These are phyloP conservation scores for Geosiphon pyriformis DNA, from an alignment of 192 early-diverging fungal genomes.

Conservation along the genomic window DNA sequence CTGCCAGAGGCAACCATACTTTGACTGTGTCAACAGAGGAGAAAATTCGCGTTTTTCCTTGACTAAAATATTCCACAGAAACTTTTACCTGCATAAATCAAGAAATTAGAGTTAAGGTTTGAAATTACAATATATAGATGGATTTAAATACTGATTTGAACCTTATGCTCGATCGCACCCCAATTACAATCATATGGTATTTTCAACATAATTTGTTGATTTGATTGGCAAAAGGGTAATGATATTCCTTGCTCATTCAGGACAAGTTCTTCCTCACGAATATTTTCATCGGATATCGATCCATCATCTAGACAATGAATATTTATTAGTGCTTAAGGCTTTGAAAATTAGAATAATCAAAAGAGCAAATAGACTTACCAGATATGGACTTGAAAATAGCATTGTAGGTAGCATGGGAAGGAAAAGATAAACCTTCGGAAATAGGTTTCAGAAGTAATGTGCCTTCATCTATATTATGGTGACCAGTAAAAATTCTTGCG, in stretches of 20 bases:
- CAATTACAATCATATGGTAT: conserved; percentile 42
- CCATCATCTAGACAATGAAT: conserved; percentile 9
- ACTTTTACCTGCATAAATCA: conserved; percentile 39
- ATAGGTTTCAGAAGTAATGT: conserved; percentile 30
- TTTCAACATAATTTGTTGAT: conserved; percentile 38
- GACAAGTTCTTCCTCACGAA: conserved; percentile 29
- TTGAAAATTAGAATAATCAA: conserved; percentile 13
- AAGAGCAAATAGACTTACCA: conserved; percentile 7
- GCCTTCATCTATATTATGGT: conserved; percentile 19
- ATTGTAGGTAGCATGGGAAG: conserved; percentile 13
- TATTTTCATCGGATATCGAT: conserved; percentile 4
- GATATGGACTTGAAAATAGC: conserved; percentile 20
- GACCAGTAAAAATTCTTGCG: conserved; percentile 28
- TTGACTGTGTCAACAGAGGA: conserved; percentile 45
- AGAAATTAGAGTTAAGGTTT: not conserved
- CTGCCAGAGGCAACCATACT: conserved; percentile 43
- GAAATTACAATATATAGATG: conserved; percentile 5
- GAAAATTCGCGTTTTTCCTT: conserved; percentile 37
- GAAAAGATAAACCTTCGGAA: conserved; percentile 32
- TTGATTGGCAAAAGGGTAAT: conserved; percentile 31
- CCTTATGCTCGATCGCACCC: conserved; percentile 34
- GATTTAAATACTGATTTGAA: conserved; percentile 7
- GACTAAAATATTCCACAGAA: conserved; percentile 36
- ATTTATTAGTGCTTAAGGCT: not conserved
- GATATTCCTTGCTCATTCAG: conserved; percentile 36